phyloP scores from a whole-genome alignment of 495 filamentous ascomycete species.

The Penicillium flavigenum region DNA sequence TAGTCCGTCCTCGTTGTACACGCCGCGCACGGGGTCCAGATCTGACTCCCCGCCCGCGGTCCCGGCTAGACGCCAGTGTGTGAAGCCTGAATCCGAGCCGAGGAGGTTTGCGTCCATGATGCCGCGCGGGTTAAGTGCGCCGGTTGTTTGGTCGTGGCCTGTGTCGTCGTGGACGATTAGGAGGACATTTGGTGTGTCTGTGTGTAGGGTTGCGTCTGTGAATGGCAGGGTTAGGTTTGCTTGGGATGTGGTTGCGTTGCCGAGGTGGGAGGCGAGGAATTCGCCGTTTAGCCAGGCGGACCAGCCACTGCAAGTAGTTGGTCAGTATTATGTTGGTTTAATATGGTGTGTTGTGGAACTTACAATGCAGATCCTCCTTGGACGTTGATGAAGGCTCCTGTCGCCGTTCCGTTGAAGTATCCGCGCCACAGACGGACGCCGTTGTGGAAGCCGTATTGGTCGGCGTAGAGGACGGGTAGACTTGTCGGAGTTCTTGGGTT shows the following conservation, averaged over 20 bases:
- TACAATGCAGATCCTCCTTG: conserved; percentile 62
- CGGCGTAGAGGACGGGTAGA: conserved; percentile 55
- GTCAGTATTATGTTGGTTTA: background rate
- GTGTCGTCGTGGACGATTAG: conserved; percentile 74
- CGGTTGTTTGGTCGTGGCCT: conserved; percentile 62
- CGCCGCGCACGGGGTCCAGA: conserved; percentile 62
- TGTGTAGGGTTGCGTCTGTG: conserved; percentile 47
- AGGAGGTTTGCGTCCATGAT: conserved; percentile 57
- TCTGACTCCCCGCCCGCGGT: conserved; percentile 71
- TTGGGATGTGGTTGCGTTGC: conserved; percentile 44
- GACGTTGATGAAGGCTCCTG: conserved; percentile 55
- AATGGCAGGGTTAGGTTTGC: conserved; percentile 35
- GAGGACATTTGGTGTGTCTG: conserved; percentile 55
- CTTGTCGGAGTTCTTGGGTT: conserved; percentile 61
- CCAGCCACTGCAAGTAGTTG: conserved; percentile 39
- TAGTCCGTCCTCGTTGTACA: conserved; percentile 72
- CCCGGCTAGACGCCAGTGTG: conserved; percentile 72
- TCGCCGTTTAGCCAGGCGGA: conserved; percentile 56
- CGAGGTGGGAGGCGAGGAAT: conserved; percentile 55
- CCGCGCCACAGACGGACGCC: conserved; percentile 69
- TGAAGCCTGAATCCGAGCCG: conserved; percentile 38
- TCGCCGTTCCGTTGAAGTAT: conserved; percentile 58
- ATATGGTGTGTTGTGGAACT: conserved; percentile 8
- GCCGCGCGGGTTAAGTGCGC: conserved; percentile 67
- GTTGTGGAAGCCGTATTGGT: conserved; percentile 72